Percentiles rank a stretch among this genome's conserved stretches.
phyloP scores from a whole-genome alignment of 2,329 filamentous ascomycete species.

The Arthrocladium fulminans region DNA sequence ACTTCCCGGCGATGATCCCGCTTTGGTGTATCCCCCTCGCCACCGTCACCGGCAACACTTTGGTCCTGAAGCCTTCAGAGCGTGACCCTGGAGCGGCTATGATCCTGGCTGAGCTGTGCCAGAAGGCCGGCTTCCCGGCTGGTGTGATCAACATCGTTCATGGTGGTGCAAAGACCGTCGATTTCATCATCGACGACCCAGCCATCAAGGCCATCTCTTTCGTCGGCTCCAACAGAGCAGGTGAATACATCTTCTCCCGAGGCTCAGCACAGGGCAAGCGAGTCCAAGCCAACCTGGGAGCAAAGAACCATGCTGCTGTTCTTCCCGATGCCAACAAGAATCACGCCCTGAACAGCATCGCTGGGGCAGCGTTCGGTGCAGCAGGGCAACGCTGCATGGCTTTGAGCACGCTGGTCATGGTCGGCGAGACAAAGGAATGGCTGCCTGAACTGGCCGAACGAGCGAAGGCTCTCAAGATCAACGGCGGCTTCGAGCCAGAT shows the following conservation, averaged over 20 bases:
- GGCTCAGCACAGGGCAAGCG: conserved; percentile 63
- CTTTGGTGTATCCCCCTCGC: conserved; percentile 59
- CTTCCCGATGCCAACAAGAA: conserved; percentile 63
- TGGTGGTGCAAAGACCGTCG: conserved; percentile 55
- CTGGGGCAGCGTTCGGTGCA: conserved; percentile 59
- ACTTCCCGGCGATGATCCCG: conserved; percentile 64
- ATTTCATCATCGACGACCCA: conserved; percentile 61
- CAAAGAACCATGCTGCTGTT: conserved; percentile 61
- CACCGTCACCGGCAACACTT: conserved; percentile 55
- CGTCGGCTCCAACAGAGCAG: conserved; percentile 59
- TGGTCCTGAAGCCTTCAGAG: conserved; percentile 59
- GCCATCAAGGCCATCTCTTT: conserved; percentile 61
- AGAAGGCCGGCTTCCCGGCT: conserved; percentile 56
- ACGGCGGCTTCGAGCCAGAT: conserved; percentile 55
- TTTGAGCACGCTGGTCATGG: conserved; percentile 54
- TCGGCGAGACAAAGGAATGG: conserved; percentile 59
- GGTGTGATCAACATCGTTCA: conserved; percentile 61
- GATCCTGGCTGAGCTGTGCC: conserved; percentile 56
- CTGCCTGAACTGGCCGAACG: conserved; percentile 54
- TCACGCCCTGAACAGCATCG: conserved; percentile 56
- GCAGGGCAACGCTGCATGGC: conserved; percentile 64
- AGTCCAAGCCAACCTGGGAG: conserved; percentile 60
- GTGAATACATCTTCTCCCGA: conserved; percentile 59
- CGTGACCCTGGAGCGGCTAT: conserved; percentile 57
- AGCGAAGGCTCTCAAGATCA: conserved; percentile 51